Evolutionary conservation across 805 yeast species (phyloP).

Genomic region (Candida verbasci): DNA sequence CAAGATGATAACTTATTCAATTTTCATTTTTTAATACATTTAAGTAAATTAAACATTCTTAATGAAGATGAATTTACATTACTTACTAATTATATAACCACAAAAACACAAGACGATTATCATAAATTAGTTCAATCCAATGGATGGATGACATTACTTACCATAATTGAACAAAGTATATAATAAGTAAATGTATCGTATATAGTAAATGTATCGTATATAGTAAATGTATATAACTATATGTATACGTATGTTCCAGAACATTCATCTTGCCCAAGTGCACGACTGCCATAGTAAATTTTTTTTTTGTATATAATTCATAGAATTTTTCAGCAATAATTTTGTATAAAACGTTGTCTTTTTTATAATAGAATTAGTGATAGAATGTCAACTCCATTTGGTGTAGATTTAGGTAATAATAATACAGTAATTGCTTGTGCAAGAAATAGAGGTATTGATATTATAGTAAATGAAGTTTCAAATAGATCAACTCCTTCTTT

Average conservation of each 20-base stretch:
- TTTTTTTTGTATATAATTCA: neutral
- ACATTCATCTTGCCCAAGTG: slow-evolving; percentile 1
- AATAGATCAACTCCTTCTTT: slow-evolving; percentile 91
- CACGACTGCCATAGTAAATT: neutral
- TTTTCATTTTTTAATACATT: slow-evolving; percentile 69
- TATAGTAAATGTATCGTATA: too few relatives aligned
- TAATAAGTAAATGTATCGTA: neutral
- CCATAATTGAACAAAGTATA: slow-evolving; percentile 40
- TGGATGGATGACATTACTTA: slow-evolving; percentile 79
- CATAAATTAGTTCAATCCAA: slow-evolving; percentile 54
- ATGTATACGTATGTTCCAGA: too few relatives aligned
- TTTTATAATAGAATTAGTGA: neutral
- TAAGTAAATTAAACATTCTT: slow-evolving; percentile 55
- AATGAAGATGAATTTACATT: slow-evolving; percentile 49
- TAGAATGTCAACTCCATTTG: slow-evolving; percentile 87
- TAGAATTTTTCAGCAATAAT: neutral
- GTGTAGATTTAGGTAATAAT: slow-evolving; percentile 96
- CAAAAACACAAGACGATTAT: slow-evolving; percentile 40
- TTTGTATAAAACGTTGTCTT: neutral
- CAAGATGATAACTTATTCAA: slow-evolving; percentile 46
- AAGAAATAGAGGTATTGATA: slow-evolving; percentile 96
- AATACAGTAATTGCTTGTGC: slow-evolving; percentile 94
- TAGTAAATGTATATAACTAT: too few relatives aligned
- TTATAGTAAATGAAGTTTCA: slow-evolving; percentile 96
- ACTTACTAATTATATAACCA: slow-evolving; percentile 45